Evolutionary conservation across 495 filamentous ascomycete genomes (phyloP).

Genomic region (Xylaria longipes): DNA sequence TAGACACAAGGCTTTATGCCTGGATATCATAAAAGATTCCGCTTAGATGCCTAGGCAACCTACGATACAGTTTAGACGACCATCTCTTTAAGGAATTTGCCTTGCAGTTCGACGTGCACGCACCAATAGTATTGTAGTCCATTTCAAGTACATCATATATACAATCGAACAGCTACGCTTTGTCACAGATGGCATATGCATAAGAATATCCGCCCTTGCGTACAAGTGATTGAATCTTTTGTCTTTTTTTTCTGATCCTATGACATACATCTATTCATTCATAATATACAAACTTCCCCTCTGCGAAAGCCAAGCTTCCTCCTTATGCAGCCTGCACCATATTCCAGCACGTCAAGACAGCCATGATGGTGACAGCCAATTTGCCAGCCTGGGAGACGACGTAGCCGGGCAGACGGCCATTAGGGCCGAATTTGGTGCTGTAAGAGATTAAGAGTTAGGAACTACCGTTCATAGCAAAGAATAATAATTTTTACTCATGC

Average conservation of each 20-base stretch:
- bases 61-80: neutral
- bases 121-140: too few relatives aligned
- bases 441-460: too few relatives aligned
- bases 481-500: too few relatives aligned
- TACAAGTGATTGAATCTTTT: neutral
- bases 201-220: neutral
- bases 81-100: neutral
- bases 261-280: neutral
- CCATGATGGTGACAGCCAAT: conserved; percentile 40
- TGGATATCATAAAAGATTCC: neutral
- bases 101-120: neutral
- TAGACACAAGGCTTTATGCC: neutral
- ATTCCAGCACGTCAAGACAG: conserved; percentile 40
- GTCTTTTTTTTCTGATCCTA: neutral
- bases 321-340: conserved; percentile 37
- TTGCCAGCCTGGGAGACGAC: conserved; percentile 31
- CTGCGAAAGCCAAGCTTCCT: neutral
- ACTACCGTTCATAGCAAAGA: too few relatives aligned
- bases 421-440: conserved; percentile 44
- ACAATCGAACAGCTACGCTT: neutral
- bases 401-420: conserved; percentile 41
- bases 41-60: neutral
- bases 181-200: neutral
- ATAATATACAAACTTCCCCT: neutral
- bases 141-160: neutral